Evolutionary conservation across 169 alveolate species (phyloP), one percentile per base, ranked within the genome.

Genomic region (Neospora caninum): DNA sequence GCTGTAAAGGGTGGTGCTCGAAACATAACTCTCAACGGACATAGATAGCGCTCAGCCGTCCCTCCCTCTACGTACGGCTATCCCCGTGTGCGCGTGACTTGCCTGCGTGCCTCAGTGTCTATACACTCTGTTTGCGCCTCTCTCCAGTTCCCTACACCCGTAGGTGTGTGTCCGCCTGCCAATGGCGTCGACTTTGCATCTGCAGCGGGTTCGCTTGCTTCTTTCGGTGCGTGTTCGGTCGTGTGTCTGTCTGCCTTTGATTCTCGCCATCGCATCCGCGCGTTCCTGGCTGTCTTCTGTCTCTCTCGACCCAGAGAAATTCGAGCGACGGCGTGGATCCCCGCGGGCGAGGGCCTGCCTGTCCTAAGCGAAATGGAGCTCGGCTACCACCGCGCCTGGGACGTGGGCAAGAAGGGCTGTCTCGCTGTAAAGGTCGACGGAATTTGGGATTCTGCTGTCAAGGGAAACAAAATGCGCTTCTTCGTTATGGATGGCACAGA

Each of bases 371-470:
- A 92, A 45, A 87, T 96, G 67, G 87, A 78, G 53, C 88, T 96
- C 91, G 96, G 97, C 22, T 96, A 96, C 41, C 97, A 96, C 42
- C 94, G 95, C n/a, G 97, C 97, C 18, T 96, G 97, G 97, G 97
- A 96, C 42, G 95, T 95, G 7, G 97, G 97, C 41, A 96, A 95
- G 94, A 91, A 93, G 53, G 97, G 97, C 0, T 96, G 97, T 88
- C 96, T 96, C 9, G 97, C 97, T 1, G 96, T 94, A 18, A 96
- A 96, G 80, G 82, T 95, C n/a, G 96, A 93, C 22, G 97, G 94
- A 67, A 54, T 93, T 13, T 96, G 97, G 97, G 95, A 94, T 43
- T 94, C 96, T 0, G 94, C 95, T 0, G 88, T 96, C 42, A 91
- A 94, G 41, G 94, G 96, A 16, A 92, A 93, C 80, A 95, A 94